Percentiles rank a stretch among this genome's conserved stretches.
phyloP scores from a whole-genome alignment of 2,329 filamentous ascomycete species.

The Fusarium anthophilum region DNA sequence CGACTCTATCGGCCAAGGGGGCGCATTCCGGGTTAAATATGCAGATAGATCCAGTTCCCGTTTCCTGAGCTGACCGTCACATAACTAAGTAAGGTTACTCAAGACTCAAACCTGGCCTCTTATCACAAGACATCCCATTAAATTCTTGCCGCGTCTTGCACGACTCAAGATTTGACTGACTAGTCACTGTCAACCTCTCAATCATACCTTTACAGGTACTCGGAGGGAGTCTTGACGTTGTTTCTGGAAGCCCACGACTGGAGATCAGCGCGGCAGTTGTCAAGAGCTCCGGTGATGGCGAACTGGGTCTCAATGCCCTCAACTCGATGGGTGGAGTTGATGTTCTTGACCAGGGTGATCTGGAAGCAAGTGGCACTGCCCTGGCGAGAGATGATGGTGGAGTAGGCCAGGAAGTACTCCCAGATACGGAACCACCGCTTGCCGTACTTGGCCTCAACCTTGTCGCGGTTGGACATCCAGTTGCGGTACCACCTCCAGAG shows the following conservation, averaged over 20 bases:
- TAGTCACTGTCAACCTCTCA: neutral
- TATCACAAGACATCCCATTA: neutral
- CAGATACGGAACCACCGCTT: constrained; percentile 96
- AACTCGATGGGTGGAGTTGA: constrained; percentile 87
- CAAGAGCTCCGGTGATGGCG: constrained; percentile 70
- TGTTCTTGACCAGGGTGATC: constrained; percentile 89
- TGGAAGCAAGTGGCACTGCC: constrained; percentile 89
- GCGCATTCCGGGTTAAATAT: constrained; percentile 38
- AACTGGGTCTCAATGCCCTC: constrained; percentile 79
- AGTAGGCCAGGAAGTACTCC: constrained; percentile 91
- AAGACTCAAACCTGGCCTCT: constrained; percentile 1
- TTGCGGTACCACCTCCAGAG: constrained; percentile 99
- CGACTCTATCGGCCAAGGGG: constrained; percentile 25
- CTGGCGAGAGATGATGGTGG: constrained; percentile 86
- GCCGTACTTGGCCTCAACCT: constrained; percentile 95
- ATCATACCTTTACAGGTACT: constrained; percentile 39
- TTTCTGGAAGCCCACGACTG: constrained; percentile 50
- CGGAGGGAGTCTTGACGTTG: constrained; percentile 47
- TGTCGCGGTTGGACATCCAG: constrained; percentile 94
- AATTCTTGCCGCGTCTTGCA: neutral
- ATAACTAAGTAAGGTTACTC: constrained; percentile 4
- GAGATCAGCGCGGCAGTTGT: constrained; percentile 48
- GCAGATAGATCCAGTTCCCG: constrained; percentile 32
- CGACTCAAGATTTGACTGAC: neutral
- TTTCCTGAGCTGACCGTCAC: neutral